Conservation (phyloP, 2,329 filamentous ascomycete species). For the Exophiala sideris region DNA sequence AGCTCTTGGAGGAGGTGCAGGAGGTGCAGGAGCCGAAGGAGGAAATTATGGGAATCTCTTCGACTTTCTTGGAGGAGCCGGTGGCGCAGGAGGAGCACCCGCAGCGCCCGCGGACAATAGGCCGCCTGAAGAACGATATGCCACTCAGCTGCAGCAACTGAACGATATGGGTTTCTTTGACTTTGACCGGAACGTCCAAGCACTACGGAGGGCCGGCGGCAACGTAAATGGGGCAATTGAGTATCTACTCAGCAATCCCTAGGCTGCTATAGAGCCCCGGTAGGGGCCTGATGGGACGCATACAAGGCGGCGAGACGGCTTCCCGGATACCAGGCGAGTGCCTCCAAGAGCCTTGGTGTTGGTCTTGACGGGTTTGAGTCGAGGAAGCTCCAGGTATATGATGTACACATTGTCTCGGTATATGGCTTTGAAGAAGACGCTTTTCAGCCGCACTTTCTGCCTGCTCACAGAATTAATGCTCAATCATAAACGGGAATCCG, state of each 20-base stretch:
- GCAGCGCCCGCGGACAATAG: conserved; percentile 70
- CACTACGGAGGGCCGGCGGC: conserved; percentile 81
- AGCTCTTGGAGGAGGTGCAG: conserved; percentile 44
- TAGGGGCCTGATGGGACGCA: neutral
- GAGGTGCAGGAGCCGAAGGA: conserved; percentile 31
- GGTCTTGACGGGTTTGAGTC: too few species aligned
- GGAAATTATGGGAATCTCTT: conserved; percentile 24
- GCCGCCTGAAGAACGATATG: conserved; percentile 90
- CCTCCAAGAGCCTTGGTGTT: too few species aligned
- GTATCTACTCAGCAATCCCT: conserved; percentile 28
- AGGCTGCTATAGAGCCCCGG: neutral
- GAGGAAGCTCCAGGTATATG: too few species aligned
- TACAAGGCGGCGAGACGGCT: too few species aligned
- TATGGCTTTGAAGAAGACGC: too few species aligned
- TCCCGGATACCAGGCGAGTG: too few species aligned
- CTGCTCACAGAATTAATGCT: too few species aligned
- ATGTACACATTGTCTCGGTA: too few species aligned
- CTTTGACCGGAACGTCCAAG: conserved; percentile 88
- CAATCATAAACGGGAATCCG: too few species aligned
- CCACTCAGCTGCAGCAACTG: conserved; percentile 81
- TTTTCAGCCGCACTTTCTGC: too few species aligned
- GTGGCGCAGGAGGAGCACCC: conserved; percentile 31
- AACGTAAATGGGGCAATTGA: conserved; percentile 75
- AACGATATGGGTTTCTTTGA: conserved; percentile 99
- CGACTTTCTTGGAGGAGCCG: conserved; percentile 34